Evolutionary conservation across 2,329 filamentous ascomycete genomes (phyloP), one percentile per base, ranked within the genome.

Genomic region (Talaromyces piceae): DNA sequence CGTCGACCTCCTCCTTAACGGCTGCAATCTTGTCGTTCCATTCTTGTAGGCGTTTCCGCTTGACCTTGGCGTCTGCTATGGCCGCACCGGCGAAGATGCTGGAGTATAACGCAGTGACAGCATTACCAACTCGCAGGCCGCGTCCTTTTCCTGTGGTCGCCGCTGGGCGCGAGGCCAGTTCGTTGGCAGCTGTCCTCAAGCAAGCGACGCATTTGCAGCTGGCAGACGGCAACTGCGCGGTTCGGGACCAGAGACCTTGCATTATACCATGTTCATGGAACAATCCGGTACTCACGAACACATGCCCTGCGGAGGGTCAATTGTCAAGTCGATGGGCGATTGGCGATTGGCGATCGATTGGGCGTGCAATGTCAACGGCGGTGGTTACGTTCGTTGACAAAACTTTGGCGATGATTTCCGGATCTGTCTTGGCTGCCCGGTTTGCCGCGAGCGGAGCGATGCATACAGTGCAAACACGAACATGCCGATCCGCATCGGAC

Each of bases 201-300:
- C 70, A 73, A 49, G 69, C 69, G 49, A 70, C 62, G 59, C 70
- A 73, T 46, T 66, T 70, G 59, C 70, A 73, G 54, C 62, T 60
- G 51, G 67, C 63, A 8, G 64, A 65, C 56, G 65, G 59, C 27
- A 54, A 28, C 54, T 61, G 61, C 53, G 65, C 67, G 58, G 63
- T 60, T 56, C 71, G 70, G 57, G 69, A 70, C 69, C 68, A 73
- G 49, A 74, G 60, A 53, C 62, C 63, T 55, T 73, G 70, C 71
- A 74, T 74, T 64, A 63, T 70, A 57, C 57, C 56, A 57, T 52
- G 67, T 67, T 69, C 45, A n/a, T 22, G n/a, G n/a, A n/a, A n/a
- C n/a, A n/a, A n/a, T n/a, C n/a, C n/a, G n/a, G n/a, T n/a, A n/a
- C n/a, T n/a, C n/a, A n/a, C n/a, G n/a, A n/a, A n/a, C n/a, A n/a